Evolutionary conservation across 208 protist genomes (phyloP).

Genomic region (Leishmania braziliensis): DNA sequence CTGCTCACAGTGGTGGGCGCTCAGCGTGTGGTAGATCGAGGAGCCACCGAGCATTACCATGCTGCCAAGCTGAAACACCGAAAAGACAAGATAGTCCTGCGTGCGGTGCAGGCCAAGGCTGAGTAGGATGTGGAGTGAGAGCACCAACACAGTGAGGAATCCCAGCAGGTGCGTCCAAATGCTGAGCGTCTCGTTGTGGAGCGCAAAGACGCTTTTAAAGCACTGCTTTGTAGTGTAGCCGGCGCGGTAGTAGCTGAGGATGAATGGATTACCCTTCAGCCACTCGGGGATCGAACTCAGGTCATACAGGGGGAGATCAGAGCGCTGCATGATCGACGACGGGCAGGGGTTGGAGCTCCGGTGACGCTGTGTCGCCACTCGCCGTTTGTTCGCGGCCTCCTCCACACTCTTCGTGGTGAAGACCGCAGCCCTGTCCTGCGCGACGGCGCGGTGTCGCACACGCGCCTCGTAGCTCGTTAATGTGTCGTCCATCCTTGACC

Average conservation of each 20-base stretch:
- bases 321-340: constrained; percentile 1
- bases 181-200: constrained; percentile 91
- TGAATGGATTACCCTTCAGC: constrained; percentile 55
- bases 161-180: constrained; percentile 84
- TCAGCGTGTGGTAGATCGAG: constrained; percentile 72
- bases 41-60: constrained; percentile 77
- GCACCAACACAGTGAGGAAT: constrained; percentile 60
- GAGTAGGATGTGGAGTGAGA: constrained; percentile 48
- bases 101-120: constrained; percentile 38
- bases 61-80: constrained; percentile 68
- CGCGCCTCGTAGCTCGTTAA: constrained; percentile 21
- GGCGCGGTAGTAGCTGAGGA: constrained; percentile 65
- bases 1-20: constrained; percentile 55
- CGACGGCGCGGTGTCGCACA: constrained; percentile 18
- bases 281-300: constrained; percentile 45
- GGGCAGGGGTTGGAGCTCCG: constrained; percentile 7
- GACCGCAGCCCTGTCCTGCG: constrained; percentile 6
- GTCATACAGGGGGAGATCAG: constrained; percentile 46
- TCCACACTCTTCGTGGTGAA: constrained; percentile 21
- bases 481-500: constrained; percentile 13
- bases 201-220: constrained; percentile 62
- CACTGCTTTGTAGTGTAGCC: constrained; percentile 70
- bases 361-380: constrained; percentile 24
- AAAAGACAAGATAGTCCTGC: constrained; percentile 54
- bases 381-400: constrained; percentile 20